phyloP scores from a whole-genome alignment of 129 eudicot species.

The Flaveria sonorensis region DNA sequence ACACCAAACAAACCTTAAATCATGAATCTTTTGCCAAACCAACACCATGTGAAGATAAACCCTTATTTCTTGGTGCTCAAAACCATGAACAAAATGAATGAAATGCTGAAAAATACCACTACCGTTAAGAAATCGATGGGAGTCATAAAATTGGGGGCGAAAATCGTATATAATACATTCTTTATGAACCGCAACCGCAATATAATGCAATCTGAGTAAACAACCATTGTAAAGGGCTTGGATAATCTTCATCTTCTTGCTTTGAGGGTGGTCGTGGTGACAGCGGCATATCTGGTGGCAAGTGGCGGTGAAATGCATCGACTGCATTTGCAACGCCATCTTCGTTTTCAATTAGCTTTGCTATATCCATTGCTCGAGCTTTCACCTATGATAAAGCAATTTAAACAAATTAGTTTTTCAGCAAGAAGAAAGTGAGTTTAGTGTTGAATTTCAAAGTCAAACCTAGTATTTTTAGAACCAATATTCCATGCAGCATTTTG shows the following conservation, averaged over 20 bases:
- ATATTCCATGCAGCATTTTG: too few species aligned
- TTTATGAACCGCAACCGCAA: slow-evolving; percentile 70
- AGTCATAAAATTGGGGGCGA: slow-evolving; percentile 9
- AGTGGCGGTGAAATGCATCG: slow-evolving; percentile 82
- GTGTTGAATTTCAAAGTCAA: too few species aligned
- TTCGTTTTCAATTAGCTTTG: slow-evolving; percentile 68
- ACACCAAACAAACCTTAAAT: slow-evolving; percentile 16
- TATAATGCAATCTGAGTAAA: slow-evolving; percentile 65
- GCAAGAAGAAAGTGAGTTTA: too few species aligned
- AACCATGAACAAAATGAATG: slow-evolving; percentile 50
- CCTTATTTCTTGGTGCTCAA: slow-evolving; percentile 35
- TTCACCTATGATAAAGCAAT: slow-evolving; percentile 55
- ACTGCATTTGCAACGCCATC: slow-evolving; percentile 98
- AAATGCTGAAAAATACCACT: slow-evolving; percentile 24
- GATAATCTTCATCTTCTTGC: slow-evolving; percentile 38
- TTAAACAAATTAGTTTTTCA: not conserved
- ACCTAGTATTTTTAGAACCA: too few species aligned
- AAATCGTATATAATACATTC: slow-evolving; percentile 13
- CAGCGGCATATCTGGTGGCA: slow-evolving; percentile 70
- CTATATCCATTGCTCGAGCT: slow-evolving; percentile 70
- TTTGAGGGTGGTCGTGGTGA: slow-evolving; percentile 40
- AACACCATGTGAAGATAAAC: slow-evolving; percentile 15
- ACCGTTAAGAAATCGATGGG: slow-evolving; percentile 15
- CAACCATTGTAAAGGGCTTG: slow-evolving; percentile 67
- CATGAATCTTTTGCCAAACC: slow-evolving; percentile 20